phyloP scores from a whole-genome alignment of 495 filamentous ascomycete species.

The Penicillium alfredii region DNA sequence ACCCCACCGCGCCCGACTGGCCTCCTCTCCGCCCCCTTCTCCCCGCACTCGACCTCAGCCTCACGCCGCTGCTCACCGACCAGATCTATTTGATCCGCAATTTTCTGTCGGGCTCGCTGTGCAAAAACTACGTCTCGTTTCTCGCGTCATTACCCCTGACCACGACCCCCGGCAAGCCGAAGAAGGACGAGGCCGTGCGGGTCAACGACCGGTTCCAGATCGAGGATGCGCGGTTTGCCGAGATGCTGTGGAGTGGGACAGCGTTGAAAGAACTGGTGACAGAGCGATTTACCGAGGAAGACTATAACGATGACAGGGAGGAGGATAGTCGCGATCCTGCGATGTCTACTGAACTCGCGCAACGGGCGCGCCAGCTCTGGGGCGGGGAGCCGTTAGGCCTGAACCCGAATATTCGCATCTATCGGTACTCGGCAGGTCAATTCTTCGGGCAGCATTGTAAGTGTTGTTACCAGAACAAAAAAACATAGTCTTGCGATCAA shows the following conservation, averaged over 20 bases:
- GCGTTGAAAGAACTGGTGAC: conserved; percentile 28
- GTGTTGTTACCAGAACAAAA: conserved; percentile 32
- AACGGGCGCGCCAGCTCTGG: conserved; percentile 46
- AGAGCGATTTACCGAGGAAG: conserved; percentile 12
- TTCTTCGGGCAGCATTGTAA: conserved; percentile 86
- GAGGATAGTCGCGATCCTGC: conserved; percentile 29
- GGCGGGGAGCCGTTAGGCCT: conserved; percentile 80
- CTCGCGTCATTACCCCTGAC: conserved; percentile 66
- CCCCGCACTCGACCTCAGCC: conserved; percentile 57
- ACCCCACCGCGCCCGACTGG: conserved; percentile 55
- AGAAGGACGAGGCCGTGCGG: conserved; percentile 75
- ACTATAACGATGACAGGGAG: conserved; percentile 42
- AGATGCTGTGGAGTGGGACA: conserved; percentile 59
- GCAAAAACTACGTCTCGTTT: conserved; percentile 75
- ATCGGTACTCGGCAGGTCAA: conserved; percentile 81
- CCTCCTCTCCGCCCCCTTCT: conserved; percentile 68
- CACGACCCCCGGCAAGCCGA: conserved; percentile 80
- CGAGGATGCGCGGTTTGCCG: conserved; percentile 67
- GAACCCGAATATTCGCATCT: conserved; percentile 85
- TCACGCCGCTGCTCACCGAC: conserved; percentile 50
- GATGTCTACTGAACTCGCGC: neutral
- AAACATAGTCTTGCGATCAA: neutral
- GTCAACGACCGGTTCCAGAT: conserved; percentile 92
- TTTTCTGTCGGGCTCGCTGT: conserved; percentile 74
- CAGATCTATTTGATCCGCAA: conserved; percentile 74